phyloP scores from a whole-genome alignment of 441 rosid genomes.

The Hypseocharis bilobata region DNA sequence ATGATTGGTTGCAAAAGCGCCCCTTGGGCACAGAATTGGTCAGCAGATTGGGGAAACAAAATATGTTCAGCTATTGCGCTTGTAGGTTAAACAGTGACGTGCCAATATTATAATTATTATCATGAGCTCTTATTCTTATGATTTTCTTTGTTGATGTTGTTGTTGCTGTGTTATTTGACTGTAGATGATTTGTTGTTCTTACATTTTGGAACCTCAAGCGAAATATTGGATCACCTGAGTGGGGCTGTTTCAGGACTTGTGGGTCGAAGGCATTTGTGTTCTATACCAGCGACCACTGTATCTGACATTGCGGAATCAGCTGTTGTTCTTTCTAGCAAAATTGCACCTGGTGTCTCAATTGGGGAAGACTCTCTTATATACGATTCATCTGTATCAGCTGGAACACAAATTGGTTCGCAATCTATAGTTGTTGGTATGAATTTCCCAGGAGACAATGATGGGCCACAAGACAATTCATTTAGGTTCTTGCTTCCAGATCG shows the following conservation, averaged over 20 bases:
- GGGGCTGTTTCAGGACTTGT: slow-evolving; percentile 67
- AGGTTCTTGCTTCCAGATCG: slow-evolving; percentile 84
- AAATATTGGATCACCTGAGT: slow-evolving; percentile 81
- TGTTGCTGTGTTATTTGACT: slow-evolving; percentile 20
- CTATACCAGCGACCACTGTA: slow-evolving; percentile 78
- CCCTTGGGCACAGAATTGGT: slow-evolving; percentile 67
- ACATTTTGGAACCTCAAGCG: slow-evolving; percentile 95
- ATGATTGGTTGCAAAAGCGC: slow-evolving; percentile 63
- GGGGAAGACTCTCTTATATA: slow-evolving; percentile 90
- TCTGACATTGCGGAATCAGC: slow-evolving; percentile 87
- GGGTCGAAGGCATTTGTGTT: slow-evolving; percentile 86
- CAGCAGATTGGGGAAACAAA: slow-evolving; percentile 54
- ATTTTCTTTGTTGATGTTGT: slow-evolving; percentile 19
- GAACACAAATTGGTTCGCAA: slow-evolving; percentile 79
- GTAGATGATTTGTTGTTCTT: slow-evolving; percentile 74
- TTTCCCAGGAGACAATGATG: slow-evolving; percentile 39
- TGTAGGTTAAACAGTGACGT: slow-evolving; percentile 41
- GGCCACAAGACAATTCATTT: slow-evolving; percentile 31
- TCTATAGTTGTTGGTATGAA: slow-evolving; percentile 76
- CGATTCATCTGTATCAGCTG: slow-evolving; percentile 56
- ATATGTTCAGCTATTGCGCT: slow-evolving; percentile 72
- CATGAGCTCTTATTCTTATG: not conserved
- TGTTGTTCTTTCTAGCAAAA: slow-evolving; percentile 77
- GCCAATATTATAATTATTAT: not conserved
- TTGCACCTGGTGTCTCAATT: slow-evolving; percentile 73